phyloP scores from a whole-genome alignment of 768 basidiomycete genomes.

The Dioszegia aurantiaca region DNA sequence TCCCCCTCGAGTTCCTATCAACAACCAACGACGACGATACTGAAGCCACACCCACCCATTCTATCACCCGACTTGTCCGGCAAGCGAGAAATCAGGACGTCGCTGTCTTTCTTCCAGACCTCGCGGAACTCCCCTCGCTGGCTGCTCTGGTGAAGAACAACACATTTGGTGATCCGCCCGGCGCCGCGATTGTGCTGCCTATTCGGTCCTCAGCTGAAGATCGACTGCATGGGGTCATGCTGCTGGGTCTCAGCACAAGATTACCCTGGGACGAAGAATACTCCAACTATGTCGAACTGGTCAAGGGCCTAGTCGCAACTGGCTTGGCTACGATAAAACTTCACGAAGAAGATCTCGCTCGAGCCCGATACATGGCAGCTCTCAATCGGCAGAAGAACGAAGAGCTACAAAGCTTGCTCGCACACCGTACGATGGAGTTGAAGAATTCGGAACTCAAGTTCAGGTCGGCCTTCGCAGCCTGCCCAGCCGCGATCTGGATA shows the following conservation, averaged over 20 bases:
- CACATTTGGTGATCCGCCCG: conserved; percentile 22
- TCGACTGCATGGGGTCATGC: conserved; percentile 23
- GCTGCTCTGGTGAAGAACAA: too few species aligned
- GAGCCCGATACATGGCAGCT: conserved; percentile 26
- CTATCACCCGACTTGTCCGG: too few species aligned
- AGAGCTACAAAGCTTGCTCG: conserved; percentile 21
- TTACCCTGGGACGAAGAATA: conserved; percentile 20
- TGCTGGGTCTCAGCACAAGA: conserved; percentile 24
- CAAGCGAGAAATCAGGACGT: too few species aligned
- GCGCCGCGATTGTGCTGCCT: conserved; percentile 19
- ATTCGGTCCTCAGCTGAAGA: conserved; percentile 27
- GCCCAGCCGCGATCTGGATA: conserved; percentile 9
- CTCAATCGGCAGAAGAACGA: conserved; percentile 23
- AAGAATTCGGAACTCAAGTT: conserved; percentile 11
- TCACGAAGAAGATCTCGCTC: conserved; percentile 20
- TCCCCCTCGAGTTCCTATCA: too few species aligned
- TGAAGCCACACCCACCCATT: too few species aligned
- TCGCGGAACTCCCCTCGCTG: too few species aligned
- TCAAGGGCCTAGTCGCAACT: conserved; percentile 21
- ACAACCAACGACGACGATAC: too few species aligned
- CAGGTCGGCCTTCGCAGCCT: conserved; percentile 8
- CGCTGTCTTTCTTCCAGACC: too few species aligned
- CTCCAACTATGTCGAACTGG: conserved; percentile 21
- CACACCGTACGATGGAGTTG: conserved; percentile 22
- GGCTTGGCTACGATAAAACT: conserved; percentile 24